Evolutionary conservation across 1,139 yeast genomes (phyloP).

Genomic region (Williopsis jadinii): DNA sequence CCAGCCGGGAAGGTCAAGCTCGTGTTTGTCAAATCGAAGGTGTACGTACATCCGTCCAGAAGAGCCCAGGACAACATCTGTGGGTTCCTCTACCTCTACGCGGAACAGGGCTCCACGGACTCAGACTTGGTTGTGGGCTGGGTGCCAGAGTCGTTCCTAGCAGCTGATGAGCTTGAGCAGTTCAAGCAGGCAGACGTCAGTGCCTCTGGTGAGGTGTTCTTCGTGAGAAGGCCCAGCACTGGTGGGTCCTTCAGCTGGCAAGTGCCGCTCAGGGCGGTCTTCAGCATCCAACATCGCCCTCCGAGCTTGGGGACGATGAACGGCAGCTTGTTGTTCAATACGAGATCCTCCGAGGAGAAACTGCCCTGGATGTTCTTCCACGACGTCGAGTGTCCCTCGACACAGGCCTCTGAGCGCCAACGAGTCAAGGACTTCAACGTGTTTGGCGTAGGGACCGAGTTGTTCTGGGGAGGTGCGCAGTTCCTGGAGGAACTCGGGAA

Average conservation of each 20-base stretch:
- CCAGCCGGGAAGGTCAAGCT: slow-evolving; percentile 14
- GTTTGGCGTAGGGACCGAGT: slow-evolving; percentile 47
- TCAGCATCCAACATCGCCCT: slow-evolving; percentile 73
- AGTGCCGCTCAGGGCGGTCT: slow-evolving; percentile 51
- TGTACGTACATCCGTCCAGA: slow-evolving; percentile 75
- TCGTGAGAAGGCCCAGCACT: slow-evolving; percentile 44
- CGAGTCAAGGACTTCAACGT: slow-evolving; percentile 68
- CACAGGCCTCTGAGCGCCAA: slow-evolving; percentile 50
- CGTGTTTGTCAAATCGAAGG: slow-evolving; percentile 46
- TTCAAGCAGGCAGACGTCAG: slow-evolving; percentile 51
- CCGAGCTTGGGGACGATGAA: slow-evolving; percentile 89
- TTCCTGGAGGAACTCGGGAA: slow-evolving; percentile 49
- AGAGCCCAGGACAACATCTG: slow-evolving; percentile 67
- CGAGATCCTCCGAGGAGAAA: slow-evolving; percentile 49
- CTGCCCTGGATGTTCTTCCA: slow-evolving; percentile 86
- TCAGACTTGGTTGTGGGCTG: slow-evolving; percentile 64
- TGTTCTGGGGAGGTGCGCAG: slow-evolving; percentile 91
- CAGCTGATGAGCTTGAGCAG: slow-evolving; percentile 39
- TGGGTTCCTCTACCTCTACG: slow-evolving; percentile 64
- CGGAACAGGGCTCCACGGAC: slow-evolving; percentile 36
- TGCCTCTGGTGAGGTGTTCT: slow-evolving; percentile 14
- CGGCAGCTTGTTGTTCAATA: slow-evolving; percentile 75
- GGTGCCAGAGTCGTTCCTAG: slow-evolving; percentile 58
- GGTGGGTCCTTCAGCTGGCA: slow-evolving; percentile 62
- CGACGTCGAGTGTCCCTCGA: slow-evolving; percentile 79